Conservation (phyloP, 2,329 filamentous ascomycete genomes). For the Furcasterigmium furcatum region DNA sequence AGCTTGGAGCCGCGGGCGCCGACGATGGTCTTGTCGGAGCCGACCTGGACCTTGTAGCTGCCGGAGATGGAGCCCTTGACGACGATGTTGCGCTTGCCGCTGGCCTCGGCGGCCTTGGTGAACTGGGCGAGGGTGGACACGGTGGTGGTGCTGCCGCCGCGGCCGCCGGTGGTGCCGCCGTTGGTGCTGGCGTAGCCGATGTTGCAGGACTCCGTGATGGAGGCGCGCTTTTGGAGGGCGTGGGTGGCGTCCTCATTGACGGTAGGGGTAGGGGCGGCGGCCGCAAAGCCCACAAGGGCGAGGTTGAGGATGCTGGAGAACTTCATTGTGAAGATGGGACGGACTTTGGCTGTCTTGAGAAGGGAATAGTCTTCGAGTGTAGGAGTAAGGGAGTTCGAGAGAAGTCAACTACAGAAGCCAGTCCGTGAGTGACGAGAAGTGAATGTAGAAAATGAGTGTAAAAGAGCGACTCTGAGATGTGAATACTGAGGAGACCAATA, state of each 20-base stretch:
- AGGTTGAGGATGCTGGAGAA: slow-evolving; percentile 21
- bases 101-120: slow-evolving; percentile 40
- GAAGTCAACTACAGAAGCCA: background rate
- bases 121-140: slow-evolving; percentile 43
- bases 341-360: too few species aligned
- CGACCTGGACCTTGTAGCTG: slow-evolving; percentile 35
- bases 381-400: too few species aligned
- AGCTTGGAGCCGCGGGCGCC: slow-evolving; percentile 33
- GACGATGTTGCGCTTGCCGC: slow-evolving; percentile 36
- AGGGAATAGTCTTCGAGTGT: too few species aligned
- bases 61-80: slow-evolving; percentile 37
- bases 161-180: slow-evolving; percentile 45
- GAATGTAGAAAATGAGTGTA: background rate
- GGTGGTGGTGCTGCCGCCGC: slow-evolving; percentile 46
- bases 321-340: slow-evolving; percentile 20
- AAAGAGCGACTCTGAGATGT: too few species aligned
- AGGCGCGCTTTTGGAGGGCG: slow-evolving; percentile 27
- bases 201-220: slow-evolving; percentile 29
- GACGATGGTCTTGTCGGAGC: slow-evolving; percentile 42
- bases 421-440: background rate
- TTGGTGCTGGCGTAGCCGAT: slow-evolving; percentile 31
- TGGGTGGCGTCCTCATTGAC: slow-evolving; percentile 18
- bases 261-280: slow-evolving; percentile 25
- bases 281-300: slow-evolving; percentile 22
- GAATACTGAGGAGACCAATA: too few species aligned